A percentile compares a stretch with the other conserved stretches of the same genome.
These are phyloP conservation scores for Beta lomatogona DNA, from an alignment of 179 eudicot genomes.

Conservation along the genomic window DNA sequence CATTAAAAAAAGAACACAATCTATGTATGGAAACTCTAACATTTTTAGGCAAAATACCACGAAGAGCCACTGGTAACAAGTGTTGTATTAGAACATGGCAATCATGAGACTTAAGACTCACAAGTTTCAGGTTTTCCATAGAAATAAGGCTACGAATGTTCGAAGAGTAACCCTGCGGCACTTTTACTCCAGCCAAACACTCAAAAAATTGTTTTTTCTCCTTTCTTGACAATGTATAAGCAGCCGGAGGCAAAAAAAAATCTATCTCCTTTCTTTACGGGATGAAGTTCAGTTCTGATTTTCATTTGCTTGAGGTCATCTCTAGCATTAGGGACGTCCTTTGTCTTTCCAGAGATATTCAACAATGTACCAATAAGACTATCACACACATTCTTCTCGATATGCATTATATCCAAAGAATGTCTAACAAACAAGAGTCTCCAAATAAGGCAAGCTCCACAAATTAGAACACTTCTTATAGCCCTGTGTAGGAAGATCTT, in stretches of 20 bases:
- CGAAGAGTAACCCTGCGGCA: not conserved
- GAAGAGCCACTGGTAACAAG: not conserved
- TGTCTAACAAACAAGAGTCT: not conserved
- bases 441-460: slow-evolving; percentile 4
- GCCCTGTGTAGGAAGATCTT: not conserved
- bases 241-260: not conserved
- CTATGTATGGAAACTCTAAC: no score
- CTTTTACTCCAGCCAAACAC: not conserved
- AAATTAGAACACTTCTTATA: not conserved
- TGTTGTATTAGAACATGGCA: slow-evolving; percentile 2
- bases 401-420: not conserved
- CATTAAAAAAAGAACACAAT: slow-evolving; percentile 10
- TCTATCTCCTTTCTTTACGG: not conserved
- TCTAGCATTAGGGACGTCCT: not conserved
- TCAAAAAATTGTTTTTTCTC: not conserved
- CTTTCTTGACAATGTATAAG: not conserved
- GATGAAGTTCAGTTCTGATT: not conserved
- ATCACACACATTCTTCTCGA: not conserved
- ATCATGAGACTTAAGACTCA: not conserved
- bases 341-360: not conserved
- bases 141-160: not conserved
- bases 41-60: not conserved
- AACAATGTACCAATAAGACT: not conserved
- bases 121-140: not conserved
- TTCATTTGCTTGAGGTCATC: not conserved